These are phyloP conservation scores for Anthracocystis setariae DNA, from an alignment of 1,284 basidiomycete species.

Conservation along the genomic window DNA sequence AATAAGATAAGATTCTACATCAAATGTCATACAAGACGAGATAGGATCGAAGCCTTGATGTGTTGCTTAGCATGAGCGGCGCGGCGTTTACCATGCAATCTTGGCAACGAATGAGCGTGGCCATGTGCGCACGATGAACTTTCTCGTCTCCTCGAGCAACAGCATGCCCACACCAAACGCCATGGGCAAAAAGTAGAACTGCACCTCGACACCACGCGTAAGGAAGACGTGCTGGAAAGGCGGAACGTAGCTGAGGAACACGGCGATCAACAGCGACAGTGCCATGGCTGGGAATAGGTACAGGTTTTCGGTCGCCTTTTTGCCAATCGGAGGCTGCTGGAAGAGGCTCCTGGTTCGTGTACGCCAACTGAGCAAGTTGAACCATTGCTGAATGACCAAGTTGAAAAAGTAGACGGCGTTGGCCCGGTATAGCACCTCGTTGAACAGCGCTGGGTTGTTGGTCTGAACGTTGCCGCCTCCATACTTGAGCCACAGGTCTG, in stretches of 20 bases:
- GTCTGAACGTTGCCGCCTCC: conserved; percentile 69
- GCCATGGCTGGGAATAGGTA: conserved; percentile 48
- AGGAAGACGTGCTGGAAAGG: conserved; percentile 30
- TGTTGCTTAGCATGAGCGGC: no score
- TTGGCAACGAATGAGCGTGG: conserved; percentile 52
- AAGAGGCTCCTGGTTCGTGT: conserved; percentile 70
- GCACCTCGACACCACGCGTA: conserved; percentile 69
- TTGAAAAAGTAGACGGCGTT: conserved; percentile 72
- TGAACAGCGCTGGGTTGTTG: conserved; percentile 65
- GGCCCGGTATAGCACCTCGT: conserved; percentile 69
- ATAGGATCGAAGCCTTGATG: no score
- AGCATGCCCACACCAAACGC: conserved; percentile 68
- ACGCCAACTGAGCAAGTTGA: conserved; percentile 67
- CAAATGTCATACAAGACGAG: no score
- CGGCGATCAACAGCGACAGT: conserved; percentile 36
- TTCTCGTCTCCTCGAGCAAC: conserved; percentile 64
- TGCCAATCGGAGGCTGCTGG: conserved; percentile 47
- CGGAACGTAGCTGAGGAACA: conserved; percentile 50
- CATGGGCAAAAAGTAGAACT: conserved; percentile 72
- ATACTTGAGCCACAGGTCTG: conserved; percentile 71
- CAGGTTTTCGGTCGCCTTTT: conserved; percentile 31
- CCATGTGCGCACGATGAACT: conserved; percentile 47
- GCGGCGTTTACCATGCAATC: conserved; percentile 58
- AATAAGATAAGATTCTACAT: no score
- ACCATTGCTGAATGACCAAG: conserved; percentile 78